These are phyloP conservation scores for Exutisphaerella laricina DNA, from an alignment of 2,329 filamentous ascomycete species.

Conservation along the genomic window DNA sequence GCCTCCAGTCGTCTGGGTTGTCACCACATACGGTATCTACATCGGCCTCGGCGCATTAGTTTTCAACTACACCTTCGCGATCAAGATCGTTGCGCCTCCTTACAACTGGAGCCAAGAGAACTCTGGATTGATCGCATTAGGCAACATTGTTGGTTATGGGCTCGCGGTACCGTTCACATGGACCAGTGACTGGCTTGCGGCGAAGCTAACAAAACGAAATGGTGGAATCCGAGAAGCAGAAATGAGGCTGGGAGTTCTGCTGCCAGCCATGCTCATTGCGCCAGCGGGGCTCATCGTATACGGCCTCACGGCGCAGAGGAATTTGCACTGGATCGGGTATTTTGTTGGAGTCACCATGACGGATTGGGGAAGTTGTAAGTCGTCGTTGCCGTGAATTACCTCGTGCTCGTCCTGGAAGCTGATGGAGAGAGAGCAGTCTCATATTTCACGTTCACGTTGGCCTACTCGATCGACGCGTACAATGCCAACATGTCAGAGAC, in stretches of 20 bases:
- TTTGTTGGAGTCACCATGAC: constrained; percentile 35
- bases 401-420: background rate
- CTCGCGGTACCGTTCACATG: constrained; percentile 33
- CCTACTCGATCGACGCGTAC: constrained; percentile 57
- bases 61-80: constrained; percentile 38
- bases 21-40: constrained; percentile 36
- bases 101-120: constrained; percentile 19
- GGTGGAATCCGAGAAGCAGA: constrained; percentile 29
- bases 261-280: constrained; percentile 34
- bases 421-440: constrained; percentile 4
- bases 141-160: constrained; percentile 33
- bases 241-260: constrained; percentile 31
- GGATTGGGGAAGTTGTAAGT: constrained; percentile 34
- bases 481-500: constrained; percentile 56
- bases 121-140: constrained; percentile 31
- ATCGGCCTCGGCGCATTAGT: constrained; percentile 36
- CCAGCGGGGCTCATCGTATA: constrained; percentile 35
- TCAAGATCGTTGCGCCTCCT: constrained; percentile 24
- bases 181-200: constrained; percentile 29
- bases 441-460: constrained; percentile 48
- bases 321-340: constrained; percentile 36
- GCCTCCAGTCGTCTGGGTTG: constrained; percentile 35
- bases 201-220: constrained; percentile 28
- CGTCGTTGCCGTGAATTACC: background rate
- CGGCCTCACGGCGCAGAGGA: constrained; percentile 31